Evolutionary conservation across 1,284 basidiomycete genomes (phyloP), one percentile per base, ranked within the genome.

Genomic region (Lignosus rhinocerotis): DNA sequence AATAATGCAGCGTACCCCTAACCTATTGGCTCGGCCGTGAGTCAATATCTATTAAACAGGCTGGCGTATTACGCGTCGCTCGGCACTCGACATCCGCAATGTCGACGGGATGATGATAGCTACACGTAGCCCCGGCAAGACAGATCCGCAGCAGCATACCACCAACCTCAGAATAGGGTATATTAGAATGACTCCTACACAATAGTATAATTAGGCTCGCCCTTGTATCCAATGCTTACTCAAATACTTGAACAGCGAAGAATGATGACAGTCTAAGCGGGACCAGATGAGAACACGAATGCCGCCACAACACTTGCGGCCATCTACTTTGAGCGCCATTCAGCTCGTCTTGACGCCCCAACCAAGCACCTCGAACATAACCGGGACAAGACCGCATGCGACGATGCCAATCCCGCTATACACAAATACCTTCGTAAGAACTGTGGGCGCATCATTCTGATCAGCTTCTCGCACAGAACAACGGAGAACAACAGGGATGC

Each of bases 361-460:
- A 0, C 85, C 91, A 4, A 92, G 65, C 7, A 83, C 53, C 66
- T 88, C 85, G 67, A 94, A 94, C 66, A 86, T 72, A 16, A 87
- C 71, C 0, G 92, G 92, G 33, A 88, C 75, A 1, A 78, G 71
- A 58, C 87, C 84, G 5, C 77, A 74, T 0, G 87, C 84, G 16
- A 95, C 71, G 30, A 91, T 70, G 0, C 84, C 93, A 59, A 97
- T 96, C 0, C 93, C 94, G 51, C 83, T 82, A 70, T 97, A 98
- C 3, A 96, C 94, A 48, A 94, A 85, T 3, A 96, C 89, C 76
- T 96, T 96, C 32, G 94, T 96, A 62, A 96, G 74, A 8, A 96
- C 93, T 94, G 48, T 36, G 19, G 6, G 21, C 45, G 34, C 50
- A 34, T 32, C 44, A 39, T 21, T 33, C 1, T 62, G 12, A 50